Conservation (phyloP, 1,139 yeast species). For the Pichia kudriavzevii region DNA sequence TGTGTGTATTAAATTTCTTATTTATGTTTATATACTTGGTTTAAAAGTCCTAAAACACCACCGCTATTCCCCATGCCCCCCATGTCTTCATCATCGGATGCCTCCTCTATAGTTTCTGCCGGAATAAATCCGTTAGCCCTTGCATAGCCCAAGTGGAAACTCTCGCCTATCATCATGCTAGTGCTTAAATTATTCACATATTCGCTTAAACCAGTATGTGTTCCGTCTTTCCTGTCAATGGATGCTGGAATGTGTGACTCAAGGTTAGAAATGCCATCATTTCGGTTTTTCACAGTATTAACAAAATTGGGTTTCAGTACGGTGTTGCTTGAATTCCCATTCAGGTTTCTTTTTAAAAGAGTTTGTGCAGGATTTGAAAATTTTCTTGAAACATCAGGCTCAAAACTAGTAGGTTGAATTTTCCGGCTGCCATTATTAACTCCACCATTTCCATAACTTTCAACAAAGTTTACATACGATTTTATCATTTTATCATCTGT, state of each 20-base stretch:
- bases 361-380: slow-evolving; percentile 11
- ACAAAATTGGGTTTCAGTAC: slow-evolving; percentile 19
- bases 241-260: slow-evolving; percentile 5
- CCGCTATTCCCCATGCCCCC: too few relatives aligned
- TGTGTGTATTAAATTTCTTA: slow-evolving; percentile 18
- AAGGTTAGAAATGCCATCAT: slow-evolving; percentile 10
- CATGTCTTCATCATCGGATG: slow-evolving; percentile 27
- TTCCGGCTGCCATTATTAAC: background rate
- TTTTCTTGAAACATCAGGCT: too few relatives aligned
- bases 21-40: slow-evolving; percentile 70
- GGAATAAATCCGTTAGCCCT: background rate
- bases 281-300: slow-evolving; percentile 16
- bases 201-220: slow-evolving; percentile 22
- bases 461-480: slow-evolving; percentile 79
- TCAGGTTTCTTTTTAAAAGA: slow-evolving; percentile 2
- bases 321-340: slow-evolving; percentile 8
- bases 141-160: slow-evolving; percentile 20
- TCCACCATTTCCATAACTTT: slow-evolving; percentile 51
- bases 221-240: slow-evolving; percentile 25
- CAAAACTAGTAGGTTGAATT: too few relatives aligned
- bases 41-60: slow-evolving; percentile 78
- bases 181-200: slow-evolving; percentile 21
- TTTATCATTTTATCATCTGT: slow-evolving; percentile 89
- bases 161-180: slow-evolving; percentile 27
- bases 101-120: slow-evolving; percentile 15